Conservation (phyloP, 768 basidiomycete genomes). For the Podaxis sp. region DNA sequence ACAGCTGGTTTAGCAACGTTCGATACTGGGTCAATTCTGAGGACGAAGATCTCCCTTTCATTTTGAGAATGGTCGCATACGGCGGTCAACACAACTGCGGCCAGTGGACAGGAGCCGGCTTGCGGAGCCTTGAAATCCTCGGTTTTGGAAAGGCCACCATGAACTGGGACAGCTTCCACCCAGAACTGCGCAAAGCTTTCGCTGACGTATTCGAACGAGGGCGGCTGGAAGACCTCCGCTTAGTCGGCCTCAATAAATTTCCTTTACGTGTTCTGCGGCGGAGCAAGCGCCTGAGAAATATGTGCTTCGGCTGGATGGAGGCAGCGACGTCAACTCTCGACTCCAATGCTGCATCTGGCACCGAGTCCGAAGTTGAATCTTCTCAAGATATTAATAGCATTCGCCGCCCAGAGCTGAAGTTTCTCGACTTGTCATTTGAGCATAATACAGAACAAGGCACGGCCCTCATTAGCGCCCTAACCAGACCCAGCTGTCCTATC, state of each 20-base stretch:
- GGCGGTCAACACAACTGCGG: not conserved
- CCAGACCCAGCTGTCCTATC: not conserved
- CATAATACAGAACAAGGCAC: slow-evolving; percentile 7
- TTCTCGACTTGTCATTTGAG: slow-evolving; percentile 11
- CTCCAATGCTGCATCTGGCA: not conserved
- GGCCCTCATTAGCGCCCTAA: slow-evolving; percentile 4
- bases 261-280: not conserved
- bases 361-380: not conserved
- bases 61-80: slow-evolving; percentile 8
- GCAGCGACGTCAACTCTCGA: not conserved
- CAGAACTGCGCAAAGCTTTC: slow-evolving; percentile 2
- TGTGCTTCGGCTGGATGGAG: slow-evolving; percentile 12
- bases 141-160: slow-evolving; percentile 10
- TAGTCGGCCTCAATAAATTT: slow-evolving; percentile 9
- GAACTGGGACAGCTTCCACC: not conserved
- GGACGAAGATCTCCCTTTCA: slow-evolving; percentile 10
- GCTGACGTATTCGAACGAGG: slow-evolving; percentile 3
- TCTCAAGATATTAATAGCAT: not conserved
- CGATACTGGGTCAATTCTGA: slow-evolving; percentile 12
- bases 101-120: not conserved
- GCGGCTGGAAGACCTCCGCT: slow-evolving; percentile 5
- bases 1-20: slow-evolving; percentile 10
- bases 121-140: slow-evolving; percentile 6
- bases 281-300: not conserved
- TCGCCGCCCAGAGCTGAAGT: slow-evolving; percentile 1